Evolutionary conservation across 768 basidiomycete species (phyloP).

Genomic region (Suillus bovinus): DNA sequence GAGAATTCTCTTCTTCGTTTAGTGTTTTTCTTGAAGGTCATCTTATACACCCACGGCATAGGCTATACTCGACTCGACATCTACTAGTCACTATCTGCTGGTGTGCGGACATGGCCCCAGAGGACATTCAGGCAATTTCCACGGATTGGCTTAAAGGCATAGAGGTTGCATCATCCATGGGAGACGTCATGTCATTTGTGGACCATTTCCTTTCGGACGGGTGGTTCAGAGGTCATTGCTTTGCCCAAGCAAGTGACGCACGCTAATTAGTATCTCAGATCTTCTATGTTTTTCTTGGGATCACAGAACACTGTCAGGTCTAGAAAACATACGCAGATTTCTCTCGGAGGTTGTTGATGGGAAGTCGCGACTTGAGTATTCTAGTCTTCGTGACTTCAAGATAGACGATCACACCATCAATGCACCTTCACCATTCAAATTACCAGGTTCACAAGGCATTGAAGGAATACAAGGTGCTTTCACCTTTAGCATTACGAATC

Average conservation of each 20-base stretch:
- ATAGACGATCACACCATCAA: neutral
- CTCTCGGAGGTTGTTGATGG: neutral
- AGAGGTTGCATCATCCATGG: neutral
- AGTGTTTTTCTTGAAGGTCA: neutral
- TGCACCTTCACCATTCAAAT: conserved; percentile 1
- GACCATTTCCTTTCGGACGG: neutral
- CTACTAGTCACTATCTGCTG: neutral
- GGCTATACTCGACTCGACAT: no score
- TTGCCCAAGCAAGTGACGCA: neutral
- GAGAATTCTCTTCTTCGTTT: neutral
- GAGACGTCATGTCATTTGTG: neutral
- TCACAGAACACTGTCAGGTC: neutral
- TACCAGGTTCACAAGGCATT: neutral
- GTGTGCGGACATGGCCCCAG: neutral
- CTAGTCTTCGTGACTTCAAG: conserved; percentile 1
- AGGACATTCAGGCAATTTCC: neutral
- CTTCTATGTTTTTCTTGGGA: conserved; percentile 1
- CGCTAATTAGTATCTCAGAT: neutral
- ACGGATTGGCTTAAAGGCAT: neutral
- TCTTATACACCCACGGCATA: neutral
- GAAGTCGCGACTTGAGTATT: neutral
- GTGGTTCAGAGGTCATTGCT: conserved; percentile 4
- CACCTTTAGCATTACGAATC: neutral
- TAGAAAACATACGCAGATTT: neutral
- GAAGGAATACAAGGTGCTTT: neutral